phyloP scores from a whole-genome alignment of 345 rosid genomes.

The Brassica nigra region DNA sequence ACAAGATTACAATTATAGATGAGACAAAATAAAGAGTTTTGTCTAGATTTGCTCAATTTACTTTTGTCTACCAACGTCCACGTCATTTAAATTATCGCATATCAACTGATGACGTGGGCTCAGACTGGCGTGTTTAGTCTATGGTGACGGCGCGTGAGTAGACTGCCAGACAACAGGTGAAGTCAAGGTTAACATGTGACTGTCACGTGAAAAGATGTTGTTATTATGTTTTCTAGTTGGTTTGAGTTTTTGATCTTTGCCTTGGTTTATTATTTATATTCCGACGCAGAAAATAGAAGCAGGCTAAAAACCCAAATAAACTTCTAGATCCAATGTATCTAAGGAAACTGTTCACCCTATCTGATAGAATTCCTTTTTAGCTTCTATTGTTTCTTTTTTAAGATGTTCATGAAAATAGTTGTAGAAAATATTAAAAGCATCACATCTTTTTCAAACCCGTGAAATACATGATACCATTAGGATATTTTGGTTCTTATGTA shows the following conservation, averaged over 20 bases:
- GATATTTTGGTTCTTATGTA: too few relatives aligned
- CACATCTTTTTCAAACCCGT: not conserved
- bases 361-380: too few relatives aligned
- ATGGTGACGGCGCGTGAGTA: not conserved
- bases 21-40: not conserved
- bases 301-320: not conserved
- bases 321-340: too few relatives aligned
- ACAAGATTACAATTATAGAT: too few relatives aligned
- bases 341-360: too few relatives aligned
- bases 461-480: not conserved
- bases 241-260: not conserved
- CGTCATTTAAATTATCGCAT: not conserved
- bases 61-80: not conserved
- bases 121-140: slow-evolving; percentile 10
- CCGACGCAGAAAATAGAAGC: slow-evolving; percentile 24
- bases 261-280: not conserved
- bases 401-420: not conserved
- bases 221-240: not conserved
- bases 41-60: not conserved
- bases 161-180: slow-evolving; percentile 13
- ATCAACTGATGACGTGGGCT: slow-evolving; percentile 17
- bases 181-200: not conserved
- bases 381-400: not conserved
- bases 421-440: too few relatives aligned
- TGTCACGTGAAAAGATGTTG: slow-evolving; percentile 31